Base-by-base conservation (phyloP, 2,329 filamentous ascomycete genomes). In the Coccinonectria pachysandricola region DNA sequence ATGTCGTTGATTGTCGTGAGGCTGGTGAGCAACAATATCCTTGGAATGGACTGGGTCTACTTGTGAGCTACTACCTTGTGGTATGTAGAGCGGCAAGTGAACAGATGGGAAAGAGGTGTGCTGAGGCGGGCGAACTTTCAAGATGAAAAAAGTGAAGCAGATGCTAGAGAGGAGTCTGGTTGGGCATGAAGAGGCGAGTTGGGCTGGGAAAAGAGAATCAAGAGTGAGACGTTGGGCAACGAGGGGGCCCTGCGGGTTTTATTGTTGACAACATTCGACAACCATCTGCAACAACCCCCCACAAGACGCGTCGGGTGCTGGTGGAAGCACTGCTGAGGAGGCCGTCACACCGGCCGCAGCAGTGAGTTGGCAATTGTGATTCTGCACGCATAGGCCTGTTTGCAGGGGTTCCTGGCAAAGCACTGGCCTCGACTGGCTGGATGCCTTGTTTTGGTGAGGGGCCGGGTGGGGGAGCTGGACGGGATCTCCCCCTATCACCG, bases 211-310 rank as follows among this genome's bases (percentile, higher is more conserved):
- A 46, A 46, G 35, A 43, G 39, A 44, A 43, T 30, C 28, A 45
- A 42, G 40, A 45, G 37, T 25, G 32, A 35, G 12, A 48, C 18
- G 49, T 59, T 53, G 52, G 54, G 56, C 54, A 47, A 52, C 42
- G 51, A 56, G 60, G 63, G 61, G 57, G 54, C 49, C n/a, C 48
- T 53, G 56, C 56, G 58, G 60, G 56, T 65, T 68, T 68, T 68
- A 68, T 54, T 46, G 45, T 54, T 42, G 39, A 47, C 34, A 34
- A 42, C 36, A 42, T 44, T 45, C 43, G 48, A 52, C 40, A 26
- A 40, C 12, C 34, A 40, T 30, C 31, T 33, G 31, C 19, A 23
- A 26, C 32, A 39, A 31, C 32, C 37, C 45, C 43, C 43, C 46
- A 45, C 43, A 33, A 31, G 25, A 26, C 33, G 26, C 28, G 29